Percentiles rank a stretch among this genome's conserved stretches.
Conservation (phyloP, 768 basidiomycete genomes). For the Auricularia sp. region DNA sequence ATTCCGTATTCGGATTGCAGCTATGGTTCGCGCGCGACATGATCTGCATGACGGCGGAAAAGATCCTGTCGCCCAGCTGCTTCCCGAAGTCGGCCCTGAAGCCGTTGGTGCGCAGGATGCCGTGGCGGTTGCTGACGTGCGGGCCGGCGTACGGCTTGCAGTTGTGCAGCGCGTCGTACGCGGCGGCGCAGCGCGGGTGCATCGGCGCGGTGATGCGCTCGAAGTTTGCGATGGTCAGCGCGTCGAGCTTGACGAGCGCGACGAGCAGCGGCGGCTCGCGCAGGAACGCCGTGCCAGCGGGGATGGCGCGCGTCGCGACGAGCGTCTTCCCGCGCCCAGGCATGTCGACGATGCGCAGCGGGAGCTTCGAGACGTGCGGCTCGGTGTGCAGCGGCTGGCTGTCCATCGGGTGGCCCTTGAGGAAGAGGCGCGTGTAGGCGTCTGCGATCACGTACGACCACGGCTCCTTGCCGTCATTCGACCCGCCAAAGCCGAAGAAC, state of each 20-base stretch:
- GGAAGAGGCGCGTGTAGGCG: not conserved
- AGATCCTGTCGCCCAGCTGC: no score
- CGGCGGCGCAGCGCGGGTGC: no score
- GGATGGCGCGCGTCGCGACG: conserved; percentile 41
- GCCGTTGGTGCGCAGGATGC: no score
- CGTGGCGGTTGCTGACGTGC: no score
- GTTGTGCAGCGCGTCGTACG: no score
- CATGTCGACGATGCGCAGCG: conserved; percentile 32
- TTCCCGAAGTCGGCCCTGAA: no score
- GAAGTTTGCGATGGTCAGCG: not conserved
- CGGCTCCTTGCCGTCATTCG: not conserved
- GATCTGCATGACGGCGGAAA: no score
- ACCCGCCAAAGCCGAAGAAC: not conserved
- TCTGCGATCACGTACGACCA: not conserved
- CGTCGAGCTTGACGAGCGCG: conserved; percentile 3
- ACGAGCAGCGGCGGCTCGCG: conserved; percentile 21
- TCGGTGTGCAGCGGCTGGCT: not conserved
- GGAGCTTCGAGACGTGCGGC: not conserved
- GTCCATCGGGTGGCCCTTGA: not conserved
- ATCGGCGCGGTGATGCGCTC: not conserved
- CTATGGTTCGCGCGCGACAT: no score
- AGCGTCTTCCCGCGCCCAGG: conserved; percentile 48
- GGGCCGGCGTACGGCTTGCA: no score
- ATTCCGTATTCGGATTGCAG: no score
- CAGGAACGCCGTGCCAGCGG: conserved; percentile 16